A percentile compares a stretch with the other conserved stretches of the same genome.
Evolutionary conservation across 1,139 yeast genomes (phyloP).

Genomic region (Zygoascus meyerae): DNA sequence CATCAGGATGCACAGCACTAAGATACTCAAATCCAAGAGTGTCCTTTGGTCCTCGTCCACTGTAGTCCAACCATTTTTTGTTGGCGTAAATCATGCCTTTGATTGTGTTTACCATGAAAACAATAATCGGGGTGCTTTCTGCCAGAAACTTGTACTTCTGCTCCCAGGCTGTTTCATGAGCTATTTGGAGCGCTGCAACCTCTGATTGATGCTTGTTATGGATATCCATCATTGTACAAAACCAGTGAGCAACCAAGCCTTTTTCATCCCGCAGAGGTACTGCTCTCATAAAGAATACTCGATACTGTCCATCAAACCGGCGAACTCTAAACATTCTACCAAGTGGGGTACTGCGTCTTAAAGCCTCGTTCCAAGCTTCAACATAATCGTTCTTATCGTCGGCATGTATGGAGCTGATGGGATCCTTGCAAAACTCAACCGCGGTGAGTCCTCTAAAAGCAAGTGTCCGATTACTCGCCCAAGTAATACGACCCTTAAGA

Average conservation of each 20-base stretch:
- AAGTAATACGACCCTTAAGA: constrained; percentile 29
- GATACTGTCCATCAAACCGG: constrained; percentile 32
- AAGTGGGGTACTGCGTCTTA: constrained; percentile 30
- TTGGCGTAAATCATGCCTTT: constrained; percentile 33
- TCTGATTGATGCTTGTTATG: constrained; percentile 34
- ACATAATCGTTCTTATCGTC: constrained; percentile 27
- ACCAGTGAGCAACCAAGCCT: constrained; percentile 34
- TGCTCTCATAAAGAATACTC: constrained; percentile 31
- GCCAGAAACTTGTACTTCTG: constrained; percentile 33
- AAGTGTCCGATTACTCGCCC: constrained; percentile 34
- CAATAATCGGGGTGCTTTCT: constrained; percentile 34
- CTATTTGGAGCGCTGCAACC: constrained; percentile 28
- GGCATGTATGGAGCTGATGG: constrained; percentile 28
- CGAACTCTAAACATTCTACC: constrained; percentile 29
- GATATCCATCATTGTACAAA: constrained; percentile 35
- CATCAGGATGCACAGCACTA: constrained; percentile 29
- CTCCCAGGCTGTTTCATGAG: constrained; percentile 32
- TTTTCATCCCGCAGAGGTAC: constrained; percentile 33
- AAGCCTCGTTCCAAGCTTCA: constrained; percentile 28
- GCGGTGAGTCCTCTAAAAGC: constrained; percentile 33
- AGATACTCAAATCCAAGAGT: constrained; percentile 31
- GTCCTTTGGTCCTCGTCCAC: constrained; percentile 29
- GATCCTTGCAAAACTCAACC: constrained; percentile 27
- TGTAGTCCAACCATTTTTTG: constrained; percentile 33
- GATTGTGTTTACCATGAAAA: constrained; percentile 29